Base-by-base conservation (phyloP, 352 stramenopile genomes). In the Saprolegnia diclina region DNA sequence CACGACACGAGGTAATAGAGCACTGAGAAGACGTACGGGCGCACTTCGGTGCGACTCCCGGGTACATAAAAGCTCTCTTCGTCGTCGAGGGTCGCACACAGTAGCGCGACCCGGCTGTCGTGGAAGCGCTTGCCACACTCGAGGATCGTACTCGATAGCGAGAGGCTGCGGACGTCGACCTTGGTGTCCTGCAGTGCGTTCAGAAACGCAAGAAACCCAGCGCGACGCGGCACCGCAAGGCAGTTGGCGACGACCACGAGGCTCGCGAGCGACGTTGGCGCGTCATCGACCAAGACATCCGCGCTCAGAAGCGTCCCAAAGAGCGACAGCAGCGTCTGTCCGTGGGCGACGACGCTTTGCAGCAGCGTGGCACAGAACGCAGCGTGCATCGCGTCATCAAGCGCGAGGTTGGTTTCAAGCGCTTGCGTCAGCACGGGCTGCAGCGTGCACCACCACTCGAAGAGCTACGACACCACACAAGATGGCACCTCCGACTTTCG, bases 11-110 rank as follows among this genome's bases (percentile, higher is more conserved):
- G 73, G 64, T 89, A 80, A 44, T 92, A 56, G 2, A 92, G 77
- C 38, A 94, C 80, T 57, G 87, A 88, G 61, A 94, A 92, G 0
- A 94, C 79, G 65, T 94, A 92, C 65, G 91, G 84, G 0, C 83
- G 81, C 13, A 91, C 80, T 5, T 79, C 63, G 37, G 13, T 37
- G 48, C 1, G 1, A 3, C 40, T 53, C 32, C 16, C 40, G 32
- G 21, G 13, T 14, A 56, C 29, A 1, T 14, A n/a, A 11, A 22
- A 22, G 18, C 19, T 44, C 54, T 69, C 63, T 44, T 69, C 63
- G 21, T 16, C 22, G 21, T 35, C 19, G 29, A 69, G 53, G 5
- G 37, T 42, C 22, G 21, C 38, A 35, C 61, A 21, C 14, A 69
- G 26, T 3, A n/a, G 14, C 5, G 10, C 35, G 37, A 69, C 13